Percentiles rank a stretch among this genome's conserved stretches.
These are phyloP conservation scores for Umbilicaria muhlenbergii DNA, from an alignment of 495 filamentous ascomycete species.

Conservation along the genomic window DNA sequence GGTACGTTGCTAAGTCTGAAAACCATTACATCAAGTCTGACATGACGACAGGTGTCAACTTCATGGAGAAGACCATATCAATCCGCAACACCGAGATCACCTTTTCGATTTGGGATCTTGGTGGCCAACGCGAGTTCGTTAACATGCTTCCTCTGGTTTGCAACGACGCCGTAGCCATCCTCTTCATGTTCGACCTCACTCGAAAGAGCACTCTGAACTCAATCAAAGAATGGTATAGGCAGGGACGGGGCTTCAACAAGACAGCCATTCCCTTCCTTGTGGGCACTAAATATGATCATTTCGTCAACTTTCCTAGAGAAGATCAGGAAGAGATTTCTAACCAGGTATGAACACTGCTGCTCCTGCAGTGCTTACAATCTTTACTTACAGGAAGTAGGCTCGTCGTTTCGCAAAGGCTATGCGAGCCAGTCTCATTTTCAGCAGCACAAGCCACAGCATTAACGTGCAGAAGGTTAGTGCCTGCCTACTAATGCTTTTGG, in stretches of 20 bases:
- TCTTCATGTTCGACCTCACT: conserved; percentile 99
- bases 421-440: conserved; percentile 94
- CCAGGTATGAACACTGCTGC: conserved; percentile 41
- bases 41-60: conserved; percentile 59
- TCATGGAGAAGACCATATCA: conserved; percentile 99
- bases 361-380: neutral
- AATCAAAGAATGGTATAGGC: conserved; percentile 99
- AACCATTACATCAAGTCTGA: neutral
- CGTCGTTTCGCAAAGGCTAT: conserved; percentile 95
- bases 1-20: conserved; percentile 33
- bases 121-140: conserved; percentile 95
- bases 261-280: conserved; percentile 95
- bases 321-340: conserved; percentile 97
- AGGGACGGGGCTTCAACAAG: conserved; percentile 97
- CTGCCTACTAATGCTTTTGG: neutral
- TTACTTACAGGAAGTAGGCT: conserved; percentile 30
- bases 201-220: conserved; percentile 95
- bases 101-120: conserved; percentile 97
- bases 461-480: conserved; percentile 87
- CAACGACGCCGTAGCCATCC: conserved; percentile 94
- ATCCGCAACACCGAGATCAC: conserved; percentile 99
- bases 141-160: conserved; percentile 98
- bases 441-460: conserved; percentile 96
- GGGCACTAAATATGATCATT: conserved; percentile 97
- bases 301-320: conserved; percentile 92